A percentile compares a stretch with the other conserved stretches of the same genome.
Evolutionary conservation across 1,139 yeast species (phyloP).

Genomic region (Ogataea hybrid): DNA sequence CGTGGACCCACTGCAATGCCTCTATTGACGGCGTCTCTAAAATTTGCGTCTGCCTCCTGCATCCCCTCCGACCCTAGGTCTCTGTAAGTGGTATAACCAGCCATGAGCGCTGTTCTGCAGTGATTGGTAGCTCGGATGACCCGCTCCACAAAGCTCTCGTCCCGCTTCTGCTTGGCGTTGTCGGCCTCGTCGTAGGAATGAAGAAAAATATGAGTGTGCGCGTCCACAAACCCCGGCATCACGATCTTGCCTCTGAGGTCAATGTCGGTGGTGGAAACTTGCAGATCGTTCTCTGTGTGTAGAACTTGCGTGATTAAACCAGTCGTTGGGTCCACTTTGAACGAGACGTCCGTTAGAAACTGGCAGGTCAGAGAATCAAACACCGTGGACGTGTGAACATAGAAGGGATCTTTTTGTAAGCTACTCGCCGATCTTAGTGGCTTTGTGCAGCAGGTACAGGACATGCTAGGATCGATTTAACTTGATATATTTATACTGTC

Average conservation of each 20-base stretch:
- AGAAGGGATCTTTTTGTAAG: no score
- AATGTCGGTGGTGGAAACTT: slow-evolving; percentile 15
- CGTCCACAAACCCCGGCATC: slow-evolving; percentile 29
- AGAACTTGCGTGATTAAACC: slow-evolving; percentile 20
- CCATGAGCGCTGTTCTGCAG: slow-evolving; percentile 24
- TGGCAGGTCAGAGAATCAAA: slow-evolving; percentile 22
- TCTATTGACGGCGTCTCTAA: slow-evolving; percentile 29
- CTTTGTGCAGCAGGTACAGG: no score
- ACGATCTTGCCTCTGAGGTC: slow-evolving; percentile 26
- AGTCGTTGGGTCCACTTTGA: slow-evolving; percentile 22
- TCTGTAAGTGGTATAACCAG: slow-evolving; percentile 29
- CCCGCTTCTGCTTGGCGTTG: slow-evolving; percentile 26
- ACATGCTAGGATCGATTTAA: no score
- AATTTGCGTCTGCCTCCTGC: slow-evolving; percentile 29
- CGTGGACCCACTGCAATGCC: slow-evolving; percentile 27
- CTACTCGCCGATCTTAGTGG: no score
- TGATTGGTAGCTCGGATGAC: slow-evolving; percentile 27
- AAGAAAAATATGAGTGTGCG: slow-evolving; percentile 29
- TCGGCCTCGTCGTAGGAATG: slow-evolving; percentile 29
- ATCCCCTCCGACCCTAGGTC: slow-evolving; percentile 29
- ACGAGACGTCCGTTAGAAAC: slow-evolving; percentile 15
- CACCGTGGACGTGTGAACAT: no score
- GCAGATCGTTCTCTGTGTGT: slow-evolving; percentile 8
- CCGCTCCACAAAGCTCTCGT: slow-evolving; percentile 28
- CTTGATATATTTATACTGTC: no score